These are phyloP conservation scores for Aspergillus ochraceus DNA, from an alignment of 2,329 filamentous ascomycete species.

Conservation along the genomic window DNA sequence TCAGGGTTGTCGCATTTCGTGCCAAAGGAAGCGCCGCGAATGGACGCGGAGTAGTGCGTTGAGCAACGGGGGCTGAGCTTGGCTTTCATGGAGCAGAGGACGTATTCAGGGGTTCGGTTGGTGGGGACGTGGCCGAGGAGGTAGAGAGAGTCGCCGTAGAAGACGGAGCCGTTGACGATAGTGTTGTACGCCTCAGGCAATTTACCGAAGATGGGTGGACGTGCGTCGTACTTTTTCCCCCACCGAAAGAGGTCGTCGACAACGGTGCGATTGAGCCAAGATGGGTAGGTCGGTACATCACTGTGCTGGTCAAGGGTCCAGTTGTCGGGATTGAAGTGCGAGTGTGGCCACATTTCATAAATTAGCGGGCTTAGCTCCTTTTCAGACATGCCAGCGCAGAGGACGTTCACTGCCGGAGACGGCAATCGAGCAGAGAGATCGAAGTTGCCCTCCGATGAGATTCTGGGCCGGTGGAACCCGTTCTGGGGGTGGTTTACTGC, in stretches of 20 bases:
- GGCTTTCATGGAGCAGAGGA: conserved; percentile 67
- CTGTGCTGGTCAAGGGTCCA: conserved; percentile 28
- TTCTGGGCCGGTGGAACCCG: conserved; percentile 67
- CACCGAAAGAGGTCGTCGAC: conserved; percentile 73
- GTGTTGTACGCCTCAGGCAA: conserved; percentile 66
- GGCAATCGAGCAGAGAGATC: conserved; percentile 66
- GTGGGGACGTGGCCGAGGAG: conserved; percentile 57
- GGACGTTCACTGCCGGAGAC: conserved; percentile 68
- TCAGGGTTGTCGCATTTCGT: conserved; percentile 61
- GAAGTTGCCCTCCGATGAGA: conserved; percentile 68
- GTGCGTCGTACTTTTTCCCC: conserved; percentile 53
- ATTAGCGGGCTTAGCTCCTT: conserved; percentile 65
- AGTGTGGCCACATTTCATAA: conserved; percentile 60
- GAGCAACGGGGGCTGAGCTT: conserved; percentile 66
- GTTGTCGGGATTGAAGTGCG: conserved; percentile 26
- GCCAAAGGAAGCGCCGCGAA: conserved; percentile 58
- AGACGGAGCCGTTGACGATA: conserved; percentile 54
- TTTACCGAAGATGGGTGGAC: conserved; percentile 56
- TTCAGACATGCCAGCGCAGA: conserved; percentile 67
- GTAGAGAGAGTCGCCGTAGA: conserved; percentile 60
- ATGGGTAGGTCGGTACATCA: conserved; percentile 39
- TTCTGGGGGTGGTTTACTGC: conserved; percentile 65
- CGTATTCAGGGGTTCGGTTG: conserved; percentile 50
- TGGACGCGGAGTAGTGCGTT: conserved; percentile 57
- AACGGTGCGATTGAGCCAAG: conserved; percentile 56